Conservation (phyloP, 805 yeast species). For the Starmerella scarabaei region DNA sequence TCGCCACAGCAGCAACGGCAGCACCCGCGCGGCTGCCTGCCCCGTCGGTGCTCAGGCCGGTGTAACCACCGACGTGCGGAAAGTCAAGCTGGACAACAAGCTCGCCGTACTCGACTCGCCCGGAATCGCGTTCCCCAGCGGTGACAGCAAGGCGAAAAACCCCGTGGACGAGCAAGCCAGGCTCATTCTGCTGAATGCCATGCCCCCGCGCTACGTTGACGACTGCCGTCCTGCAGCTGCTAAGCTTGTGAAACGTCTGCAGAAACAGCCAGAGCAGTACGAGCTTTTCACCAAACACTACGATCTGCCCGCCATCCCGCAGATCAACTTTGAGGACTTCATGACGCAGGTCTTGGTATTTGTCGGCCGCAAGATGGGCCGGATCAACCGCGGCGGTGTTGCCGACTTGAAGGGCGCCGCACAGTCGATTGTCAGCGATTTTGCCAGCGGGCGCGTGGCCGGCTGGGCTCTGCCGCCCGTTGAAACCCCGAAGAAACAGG, state of each 20-base stretch:
- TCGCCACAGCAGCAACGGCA: slow-evolving; percentile 44
- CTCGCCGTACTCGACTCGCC: slow-evolving; percentile 87
- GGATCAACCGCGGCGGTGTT: slow-evolving; percentile 84
- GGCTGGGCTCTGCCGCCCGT: slow-evolving; percentile 72
- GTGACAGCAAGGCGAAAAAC: slow-evolving; percentile 26
- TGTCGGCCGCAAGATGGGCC: slow-evolving; percentile 83
- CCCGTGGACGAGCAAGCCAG: slow-evolving; percentile 72
- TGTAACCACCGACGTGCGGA: slow-evolving; percentile 82
- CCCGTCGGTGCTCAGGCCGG: slow-evolving; percentile 98
- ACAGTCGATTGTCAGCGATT: slow-evolving; percentile 67
- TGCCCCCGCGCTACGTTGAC: slow-evolving; percentile 70
- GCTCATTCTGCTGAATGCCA: slow-evolving; percentile 71
- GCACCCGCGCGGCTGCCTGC: slow-evolving; percentile 55
- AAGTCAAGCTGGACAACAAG: slow-evolving; percentile 82
- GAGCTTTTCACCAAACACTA: slow-evolving; percentile 62
- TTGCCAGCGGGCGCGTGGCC: slow-evolving; percentile 90
- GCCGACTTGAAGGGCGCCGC: slow-evolving; percentile 86
- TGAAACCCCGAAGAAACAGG: slow-evolving; percentile 38
- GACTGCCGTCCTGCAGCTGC: slow-evolving; percentile 80
- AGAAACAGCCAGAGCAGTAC: slow-evolving; percentile 52
- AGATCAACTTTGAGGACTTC: slow-evolving; percentile 57
- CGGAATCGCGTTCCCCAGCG: slow-evolving; percentile 84
- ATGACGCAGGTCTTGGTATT: slow-evolving; percentile 80
- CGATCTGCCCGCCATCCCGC: slow-evolving; percentile 67
- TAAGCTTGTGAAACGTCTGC: slow-evolving; percentile 58